Evolutionary conservation across 106 monocot genomes (phyloP), one percentile per base, ranked within the genome.

Genomic region (Xerophyta viscosa): DNA sequence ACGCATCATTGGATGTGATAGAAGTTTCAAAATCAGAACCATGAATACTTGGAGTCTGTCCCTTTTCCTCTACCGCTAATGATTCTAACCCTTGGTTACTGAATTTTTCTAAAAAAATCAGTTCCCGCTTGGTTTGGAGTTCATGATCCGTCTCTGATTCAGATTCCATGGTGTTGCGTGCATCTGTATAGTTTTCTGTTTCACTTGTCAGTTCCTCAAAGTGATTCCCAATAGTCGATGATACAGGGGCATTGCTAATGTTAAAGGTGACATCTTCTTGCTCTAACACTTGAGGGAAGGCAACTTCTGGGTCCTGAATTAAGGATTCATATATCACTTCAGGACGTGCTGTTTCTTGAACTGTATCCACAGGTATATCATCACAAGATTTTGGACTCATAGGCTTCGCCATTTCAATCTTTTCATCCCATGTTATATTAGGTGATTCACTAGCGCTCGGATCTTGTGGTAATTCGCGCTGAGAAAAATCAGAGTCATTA

Each of bases 151-250:
- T 78, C 54, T 91, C 75, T 43, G 54, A 63, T 48, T 82, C 76
- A 30, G 82, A 82, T 45, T 82, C 78, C 44, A 91, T 31, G 12
- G 72, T 73, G 54, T 78, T 79, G 21, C 57, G 50, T 29, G 91
- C 78, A 77, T 91, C 86, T 47, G 79, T 58, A 58, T 76, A 81
- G 53, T 79, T 82, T 4, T 91, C 91, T 20, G 75, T 50, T 57
- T 79, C 82, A 61, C 82, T 66, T 8, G 30, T 63, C 12, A 75
- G 31, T 54, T 81, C 85, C 28, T 70, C 78, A 69, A 26, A 48
- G 36, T 57, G 63, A 61, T 8, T 65, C n/a, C 48, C 27, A 6
- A 15, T 22, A 45, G 71, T 31, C 31, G 21, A 60, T 33, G 63
- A 33, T 39, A 30, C 26, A 13, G 24, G 1, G 24, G 13, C 24